These are phyloP conservation scores for Amylocarpus encephaloides DNA, from an alignment of 2,329 filamentous ascomycete species.

Conservation along the genomic window DNA sequence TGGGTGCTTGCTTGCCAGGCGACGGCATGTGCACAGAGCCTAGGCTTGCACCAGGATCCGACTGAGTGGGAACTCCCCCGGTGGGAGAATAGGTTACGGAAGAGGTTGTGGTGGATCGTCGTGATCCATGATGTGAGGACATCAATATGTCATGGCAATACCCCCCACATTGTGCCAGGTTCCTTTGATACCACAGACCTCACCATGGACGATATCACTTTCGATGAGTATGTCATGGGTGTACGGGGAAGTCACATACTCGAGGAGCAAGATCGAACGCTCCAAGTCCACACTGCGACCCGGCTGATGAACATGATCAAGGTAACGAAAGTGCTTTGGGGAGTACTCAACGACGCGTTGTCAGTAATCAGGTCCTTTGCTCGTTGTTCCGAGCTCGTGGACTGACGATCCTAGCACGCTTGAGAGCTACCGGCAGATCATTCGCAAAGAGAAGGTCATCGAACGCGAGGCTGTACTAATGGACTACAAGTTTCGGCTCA, in stretches of 20 bases:
- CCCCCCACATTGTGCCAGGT: constrained; percentile 37
- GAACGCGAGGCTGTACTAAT: constrained; percentile 22
- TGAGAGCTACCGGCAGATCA: constrained; percentile 6
- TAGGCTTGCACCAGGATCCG: constrained; percentile 41
- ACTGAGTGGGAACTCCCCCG: constrained; percentile 36
- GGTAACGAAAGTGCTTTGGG: constrained; percentile 10
- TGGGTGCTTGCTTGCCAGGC: constrained; percentile 40
- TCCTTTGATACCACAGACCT: constrained; percentile 37
- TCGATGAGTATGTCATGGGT: constrained; percentile 38
- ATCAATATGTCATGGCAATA: constrained; percentile 41
- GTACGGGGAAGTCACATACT: constrained; percentile 31
- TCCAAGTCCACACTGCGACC: constrained; percentile 33
- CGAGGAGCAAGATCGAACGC: constrained; percentile 29
- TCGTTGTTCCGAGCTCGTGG: neutral
- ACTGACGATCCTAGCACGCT: constrained; percentile 3
- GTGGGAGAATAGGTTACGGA: constrained; percentile 36
- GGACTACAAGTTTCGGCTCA: constrained; percentile 10
- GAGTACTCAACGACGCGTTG: constrained; percentile 9
- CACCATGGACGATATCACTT: constrained; percentile 37
- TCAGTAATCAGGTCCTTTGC: constrained; percentile 3
- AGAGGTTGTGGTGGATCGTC: constrained; percentile 40
- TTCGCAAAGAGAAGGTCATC: constrained; percentile 1
- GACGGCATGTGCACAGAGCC: constrained; percentile 40
- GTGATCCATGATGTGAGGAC: constrained; percentile 41
- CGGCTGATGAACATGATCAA: constrained; percentile 28